Conservation (phyloP, 805 yeast species). For the Peterozyma xylosa region DNA sequence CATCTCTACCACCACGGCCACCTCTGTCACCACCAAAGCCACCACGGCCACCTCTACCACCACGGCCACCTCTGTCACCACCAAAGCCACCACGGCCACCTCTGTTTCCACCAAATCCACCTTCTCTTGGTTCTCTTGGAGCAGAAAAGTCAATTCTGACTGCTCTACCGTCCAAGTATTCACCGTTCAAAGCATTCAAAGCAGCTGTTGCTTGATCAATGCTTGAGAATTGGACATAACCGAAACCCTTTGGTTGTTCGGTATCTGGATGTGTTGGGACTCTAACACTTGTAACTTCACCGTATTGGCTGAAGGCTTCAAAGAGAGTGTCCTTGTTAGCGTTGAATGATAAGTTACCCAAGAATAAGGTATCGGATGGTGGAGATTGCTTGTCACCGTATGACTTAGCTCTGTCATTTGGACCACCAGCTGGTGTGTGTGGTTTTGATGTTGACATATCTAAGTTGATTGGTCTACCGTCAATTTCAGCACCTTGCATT, state of each 20-base stretch:
- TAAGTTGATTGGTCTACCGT: slow-evolving; percentile 92
- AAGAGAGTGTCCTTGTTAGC: slow-evolving; percentile 75
- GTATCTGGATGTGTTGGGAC: slow-evolving; percentile 98
- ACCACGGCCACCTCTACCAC: slow-evolving; percentile 21
- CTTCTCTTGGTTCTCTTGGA: slow-evolving; percentile 58
- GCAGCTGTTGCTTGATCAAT: slow-evolving; percentile 91
- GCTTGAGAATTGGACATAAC: slow-evolving; percentile 86
- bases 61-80: slow-evolving; percentile 32
- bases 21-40: slow-evolving; percentile 24
- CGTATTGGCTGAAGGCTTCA: slow-evolving; percentile 68
- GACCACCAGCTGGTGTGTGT: slow-evolving; percentile 39
- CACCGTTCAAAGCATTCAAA: slow-evolving; percentile 80
- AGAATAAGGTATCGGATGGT: slow-evolving; percentile 93
- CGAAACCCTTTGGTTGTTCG: slow-evolving; percentile 98
- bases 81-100: slow-evolving; percentile 36
- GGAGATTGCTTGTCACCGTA: slow-evolving; percentile 87
- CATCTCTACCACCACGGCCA: slow-evolving; percentile 30
- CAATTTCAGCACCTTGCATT: slow-evolving; percentile 90
- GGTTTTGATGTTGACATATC: slow-evolving; percentile 88
- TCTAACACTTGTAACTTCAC: slow-evolving; percentile 82
- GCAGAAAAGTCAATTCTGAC: slow-evolving; percentile 93
- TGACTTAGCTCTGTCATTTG: slow-evolving; percentile 73
- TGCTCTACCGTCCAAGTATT: slow-evolving; percentile 83
- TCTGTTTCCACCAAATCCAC: slow-evolving; percentile 28
- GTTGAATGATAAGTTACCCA: slow-evolving; percentile 93